Evolutionary conservation across 2,329 filamentous ascomycete genomes (phyloP).

Genomic region (Elsinoe batatas): DNA sequence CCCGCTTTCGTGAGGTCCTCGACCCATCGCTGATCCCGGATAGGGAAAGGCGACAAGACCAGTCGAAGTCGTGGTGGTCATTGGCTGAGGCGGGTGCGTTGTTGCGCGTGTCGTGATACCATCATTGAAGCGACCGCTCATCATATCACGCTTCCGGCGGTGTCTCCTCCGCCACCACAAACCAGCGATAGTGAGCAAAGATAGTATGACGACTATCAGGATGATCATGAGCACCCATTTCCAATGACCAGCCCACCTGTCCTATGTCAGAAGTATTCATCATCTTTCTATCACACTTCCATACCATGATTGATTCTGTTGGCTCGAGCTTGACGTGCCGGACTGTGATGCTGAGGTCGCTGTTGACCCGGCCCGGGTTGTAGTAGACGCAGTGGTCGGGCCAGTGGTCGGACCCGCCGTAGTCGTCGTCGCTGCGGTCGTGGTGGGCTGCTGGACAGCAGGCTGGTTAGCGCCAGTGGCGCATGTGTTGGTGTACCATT

Average conservation of each 20-base stretch:
- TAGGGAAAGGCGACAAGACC: constrained; percentile 9
- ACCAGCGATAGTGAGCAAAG: constrained; percentile 55
- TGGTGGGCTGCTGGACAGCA: constrained; percentile 20
- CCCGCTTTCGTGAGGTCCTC: background rate
- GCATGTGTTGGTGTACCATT: constrained; percentile 64
- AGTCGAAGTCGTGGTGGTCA: constrained; percentile 1
- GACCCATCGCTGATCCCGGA: background rate
- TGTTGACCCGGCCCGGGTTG: background rate
- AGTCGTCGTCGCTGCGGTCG: constrained; percentile 13
- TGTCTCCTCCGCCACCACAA: constrained; percentile 65
- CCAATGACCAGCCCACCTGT: constrained; percentile 59
- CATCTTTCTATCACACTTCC: background rate
- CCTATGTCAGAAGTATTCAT: background rate
- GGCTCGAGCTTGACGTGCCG: constrained; percentile 17
- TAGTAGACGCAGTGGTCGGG: constrained; percentile 9
- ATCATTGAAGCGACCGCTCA: constrained; percentile 26
- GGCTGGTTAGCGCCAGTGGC: constrained; percentile 33
- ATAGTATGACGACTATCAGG: constrained; percentile 60
- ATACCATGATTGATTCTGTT: constrained; percentile 17
- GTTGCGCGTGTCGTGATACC: constrained; percentile 27
- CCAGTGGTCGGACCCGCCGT: background rate
- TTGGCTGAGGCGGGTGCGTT: background rate
- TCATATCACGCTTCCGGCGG: constrained; percentile 54
- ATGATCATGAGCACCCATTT: constrained; percentile 77
- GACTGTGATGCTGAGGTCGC: constrained; percentile 8